Evolutionary conservation across 176 grass and related monocot genomes (phyloP).

Genomic region (Leersia perrieri): DNA sequence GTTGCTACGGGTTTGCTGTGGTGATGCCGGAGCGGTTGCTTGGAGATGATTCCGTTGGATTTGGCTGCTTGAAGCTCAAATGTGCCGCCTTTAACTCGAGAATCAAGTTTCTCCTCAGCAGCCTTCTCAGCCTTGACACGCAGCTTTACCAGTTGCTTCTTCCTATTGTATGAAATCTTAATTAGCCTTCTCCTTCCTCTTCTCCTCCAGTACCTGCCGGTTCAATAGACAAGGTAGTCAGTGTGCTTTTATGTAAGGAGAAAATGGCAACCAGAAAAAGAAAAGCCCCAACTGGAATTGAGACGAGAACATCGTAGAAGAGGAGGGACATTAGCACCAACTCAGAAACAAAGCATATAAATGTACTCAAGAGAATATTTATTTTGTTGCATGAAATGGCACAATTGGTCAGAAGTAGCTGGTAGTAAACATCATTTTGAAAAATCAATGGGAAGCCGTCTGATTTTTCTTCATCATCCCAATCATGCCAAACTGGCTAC

Average conservation of each 20-base stretch:
- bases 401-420: background rate
- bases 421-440: background rate
- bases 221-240: background rate
- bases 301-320: background rate
- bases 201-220: constrained; percentile 51
- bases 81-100: too few relatives aligned
- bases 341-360: background rate
- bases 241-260: background rate
- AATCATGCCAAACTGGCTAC: background rate
- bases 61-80: too few relatives aligned
- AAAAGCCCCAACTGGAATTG: background rate
- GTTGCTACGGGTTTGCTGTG: too few relatives aligned
- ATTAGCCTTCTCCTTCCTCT: constrained; percentile 55
- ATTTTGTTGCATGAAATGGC: background rate
- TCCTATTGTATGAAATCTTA: constrained; percentile 57
- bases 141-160: constrained; percentile 58
- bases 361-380: background rate
- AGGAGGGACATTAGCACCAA: background rate
- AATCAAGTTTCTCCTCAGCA: constrained; percentile 54
- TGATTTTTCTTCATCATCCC: background rate
- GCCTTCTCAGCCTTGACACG: constrained; percentile 50
- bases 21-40: too few relatives aligned
- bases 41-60: too few relatives aligned
- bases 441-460: background rate
- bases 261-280: background rate